These are phyloP conservation scores for Rhytidiadelphus loreus DNA, from an alignment of 225 moss, liverwort and hornwort genomes.

Conservation along the genomic window DNA sequence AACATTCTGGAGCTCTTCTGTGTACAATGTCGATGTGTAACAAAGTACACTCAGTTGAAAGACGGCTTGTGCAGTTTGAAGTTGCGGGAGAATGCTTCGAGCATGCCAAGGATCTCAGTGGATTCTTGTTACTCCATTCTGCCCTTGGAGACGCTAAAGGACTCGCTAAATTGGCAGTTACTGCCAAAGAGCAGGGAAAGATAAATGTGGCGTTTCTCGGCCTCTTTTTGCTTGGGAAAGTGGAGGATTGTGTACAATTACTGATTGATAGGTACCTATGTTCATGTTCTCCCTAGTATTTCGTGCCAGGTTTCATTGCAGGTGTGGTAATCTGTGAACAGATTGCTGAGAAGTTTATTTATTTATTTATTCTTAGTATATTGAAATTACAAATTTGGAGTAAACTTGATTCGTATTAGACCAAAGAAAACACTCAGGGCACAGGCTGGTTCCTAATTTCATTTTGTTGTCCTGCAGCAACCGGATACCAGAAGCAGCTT, in stretches of 20 bases:
- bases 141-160: conserved; percentile 78
- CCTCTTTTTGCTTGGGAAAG: conserved; percentile 71
- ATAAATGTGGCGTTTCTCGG: conserved; percentile 93
- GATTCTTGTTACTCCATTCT: conserved; percentile 78
- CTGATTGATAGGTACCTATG: conserved; percentile 72
- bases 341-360: background rate
- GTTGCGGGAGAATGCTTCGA: conserved; percentile 88
- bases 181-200: conserved; percentile 85
- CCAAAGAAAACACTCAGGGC: background rate
- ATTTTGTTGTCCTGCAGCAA: conserved; percentile 43
- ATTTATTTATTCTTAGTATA: background rate
- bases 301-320: background rate
- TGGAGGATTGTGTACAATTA: conserved; percentile 85
- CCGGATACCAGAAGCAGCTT: conserved; percentile 94
- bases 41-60: background rate
- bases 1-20: background rate
- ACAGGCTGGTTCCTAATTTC: background rate
- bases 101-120: conserved; percentile 90
- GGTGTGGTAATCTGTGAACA: background rate
- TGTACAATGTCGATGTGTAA: background rate
- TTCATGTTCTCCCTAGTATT: background rate
- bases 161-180: conserved; percentile 55
- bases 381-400: background rate
- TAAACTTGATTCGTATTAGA: background rate
- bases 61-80: conserved; percentile 46